Evolutionary conservation across 805 yeast species (phyloP), one percentile per base, ranked within the genome.

Genomic region (Barnettozyma pratensis): DNA sequence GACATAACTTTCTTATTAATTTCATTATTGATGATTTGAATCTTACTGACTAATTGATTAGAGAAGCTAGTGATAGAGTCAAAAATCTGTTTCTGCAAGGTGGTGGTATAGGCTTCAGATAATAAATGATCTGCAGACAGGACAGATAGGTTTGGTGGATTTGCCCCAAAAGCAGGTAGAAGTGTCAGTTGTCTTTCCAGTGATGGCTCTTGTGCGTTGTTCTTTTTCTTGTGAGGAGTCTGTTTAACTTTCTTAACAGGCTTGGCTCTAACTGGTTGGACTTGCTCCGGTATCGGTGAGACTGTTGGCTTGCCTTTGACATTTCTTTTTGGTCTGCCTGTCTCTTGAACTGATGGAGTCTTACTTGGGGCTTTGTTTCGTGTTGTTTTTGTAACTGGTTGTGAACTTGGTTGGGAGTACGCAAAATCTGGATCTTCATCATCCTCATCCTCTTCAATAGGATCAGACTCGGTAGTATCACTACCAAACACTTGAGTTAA

Each of bases 1-100:
- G 47, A 51, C 49, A 66, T 55, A 4, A 70, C 58, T 45, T 62
- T 68, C 39, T 61, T 58, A 46, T 68, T 70, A 48, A 71, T 53
- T 48, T 69, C 73, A 6, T 62, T 57, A 46, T 70, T 71, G 41
- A 71, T 66, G 6, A 71, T 56, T 4, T 59, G 55, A 37, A 71
- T 63, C 51, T 70, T 71, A 19, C 57, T 54, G 0, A 61, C 57
- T 41, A 71, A 51, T 36, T 67, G 69, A n/a, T 61, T 57, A 0
- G 73, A 64, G 51, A 70, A 71, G 4, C 50, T 46, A 4, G 56
- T 49, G 19, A 71, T 64, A 0, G 74, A 69, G 9, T 58, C 59
- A 44, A 49, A 59, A 7, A 71, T 71, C 48, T 70, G 73, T 19
- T 62, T 58, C 47, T 70, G 73, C 27, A 71, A 50, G 12, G 62